phyloP scores from a whole-genome alignment of 2,329 filamentous ascomycete genomes.

The Apiospora sp. region DNA sequence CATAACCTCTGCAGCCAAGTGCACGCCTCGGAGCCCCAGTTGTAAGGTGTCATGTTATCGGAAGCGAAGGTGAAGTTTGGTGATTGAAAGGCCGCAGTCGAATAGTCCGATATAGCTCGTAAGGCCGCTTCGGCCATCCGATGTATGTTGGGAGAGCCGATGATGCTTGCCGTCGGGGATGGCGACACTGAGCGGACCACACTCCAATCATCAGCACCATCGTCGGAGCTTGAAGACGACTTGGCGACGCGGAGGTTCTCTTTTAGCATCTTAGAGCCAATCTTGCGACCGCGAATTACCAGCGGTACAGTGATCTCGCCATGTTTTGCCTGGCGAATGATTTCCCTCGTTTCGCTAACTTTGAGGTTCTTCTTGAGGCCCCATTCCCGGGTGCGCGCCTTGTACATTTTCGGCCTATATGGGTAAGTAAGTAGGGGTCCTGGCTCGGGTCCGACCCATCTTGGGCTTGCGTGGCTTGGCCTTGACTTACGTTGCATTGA shows the following conservation, averaged over 20 bases:
- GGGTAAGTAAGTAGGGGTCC: background rate
- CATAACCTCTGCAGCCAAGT: conserved; percentile 13
- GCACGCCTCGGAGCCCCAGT: conserved; percentile 2
- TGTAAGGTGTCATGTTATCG: background rate
- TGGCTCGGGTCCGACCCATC: background rate
- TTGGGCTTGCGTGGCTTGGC: background rate
- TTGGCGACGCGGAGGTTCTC: conserved; percentile 26
- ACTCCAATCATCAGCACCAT: background rate
- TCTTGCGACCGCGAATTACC: conserved; percentile 25
- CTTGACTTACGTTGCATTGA: conserved; percentile 28
- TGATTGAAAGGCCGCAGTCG: background rate
- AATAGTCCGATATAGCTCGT: conserved; percentile 6
- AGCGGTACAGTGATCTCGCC: conserved; percentile 26
- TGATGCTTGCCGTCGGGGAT: background rate
- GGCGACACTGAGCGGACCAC: background rate
- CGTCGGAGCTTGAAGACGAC: conserved; percentile 20
- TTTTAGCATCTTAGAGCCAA: conserved; percentile 27
- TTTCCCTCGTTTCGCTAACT: conserved; percentile 27
- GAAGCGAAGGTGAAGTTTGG: conserved; percentile 2
- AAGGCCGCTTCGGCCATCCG: conserved; percentile 1
- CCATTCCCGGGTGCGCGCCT: conserved; percentile 26
- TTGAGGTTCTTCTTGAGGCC: conserved; percentile 29
- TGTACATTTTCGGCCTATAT: conserved; percentile 28
- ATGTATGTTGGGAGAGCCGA: background rate
- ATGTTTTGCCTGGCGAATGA: conserved; percentile 26